Conservation (phyloP, 2,329 filamentous ascomycete genomes). For the Arthrobotrys musiformis region DNA sequence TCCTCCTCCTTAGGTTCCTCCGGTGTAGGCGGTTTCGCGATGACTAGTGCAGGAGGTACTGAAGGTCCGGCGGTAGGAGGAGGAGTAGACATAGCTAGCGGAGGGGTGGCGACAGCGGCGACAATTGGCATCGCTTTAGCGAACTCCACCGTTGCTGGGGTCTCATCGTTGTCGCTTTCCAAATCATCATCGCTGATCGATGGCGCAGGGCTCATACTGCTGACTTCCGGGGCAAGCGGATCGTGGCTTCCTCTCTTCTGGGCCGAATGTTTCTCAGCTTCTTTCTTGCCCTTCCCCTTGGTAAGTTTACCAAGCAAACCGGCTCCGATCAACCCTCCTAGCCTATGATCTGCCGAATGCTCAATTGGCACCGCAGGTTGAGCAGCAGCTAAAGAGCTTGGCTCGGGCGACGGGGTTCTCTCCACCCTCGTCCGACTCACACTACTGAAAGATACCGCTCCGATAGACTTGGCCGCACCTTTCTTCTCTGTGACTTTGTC, state of each 20-base stretch:
- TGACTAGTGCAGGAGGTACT: background rate
- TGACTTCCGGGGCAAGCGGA: slow-evolving; percentile 43
- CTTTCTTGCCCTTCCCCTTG: slow-evolving; percentile 24
- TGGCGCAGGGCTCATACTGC: slow-evolving; percentile 38
- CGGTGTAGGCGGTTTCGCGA: background rate
- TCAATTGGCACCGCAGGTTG: slow-evolving; percentile 14
- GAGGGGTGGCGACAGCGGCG: background rate
- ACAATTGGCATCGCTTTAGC: slow-evolving; percentile 13
- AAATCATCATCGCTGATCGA: slow-evolving; percentile 46
- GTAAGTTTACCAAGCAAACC: slow-evolving; percentile 32
- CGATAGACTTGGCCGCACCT: slow-evolving; percentile 14
- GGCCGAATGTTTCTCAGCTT: background rate
- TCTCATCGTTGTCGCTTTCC: slow-evolving; percentile 28
- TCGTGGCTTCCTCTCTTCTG: slow-evolving; percentile 15
- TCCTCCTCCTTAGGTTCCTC: slow-evolving; percentile 28
- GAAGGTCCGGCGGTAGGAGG: too few species aligned
- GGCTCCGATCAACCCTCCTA: slow-evolving; percentile 36
- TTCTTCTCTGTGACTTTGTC: slow-evolving; percentile 44
- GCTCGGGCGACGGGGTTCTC: slow-evolving; percentile 40
- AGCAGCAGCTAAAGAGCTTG: background rate
- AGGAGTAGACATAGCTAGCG: slow-evolving; percentile 12
- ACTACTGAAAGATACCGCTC: slow-evolving; percentile 47
- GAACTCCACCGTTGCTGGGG: background rate
- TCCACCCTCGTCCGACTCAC: slow-evolving; percentile 44
- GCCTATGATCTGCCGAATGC: slow-evolving; percentile 35